Percentiles rank a stretch among this genome's conserved stretches.
Evolutionary conservation across 495 filamentous ascomycete species (phyloP).

Genomic region (Hamigera avellanea): DNA sequence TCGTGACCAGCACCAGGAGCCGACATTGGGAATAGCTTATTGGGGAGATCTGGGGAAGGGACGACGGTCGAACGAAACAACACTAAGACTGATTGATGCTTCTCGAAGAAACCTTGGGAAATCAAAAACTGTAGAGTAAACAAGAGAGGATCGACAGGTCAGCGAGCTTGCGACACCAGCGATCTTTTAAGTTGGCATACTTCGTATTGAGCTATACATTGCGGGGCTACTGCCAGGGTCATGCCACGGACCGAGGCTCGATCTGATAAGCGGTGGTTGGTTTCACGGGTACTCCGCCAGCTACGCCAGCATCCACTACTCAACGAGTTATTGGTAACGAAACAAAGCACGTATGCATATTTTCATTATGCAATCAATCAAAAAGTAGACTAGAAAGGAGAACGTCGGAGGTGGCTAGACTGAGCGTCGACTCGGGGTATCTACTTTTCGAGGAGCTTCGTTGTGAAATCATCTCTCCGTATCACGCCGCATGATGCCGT

Average conservation of each 20-base stretch:
- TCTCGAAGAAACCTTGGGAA: too few species aligned
- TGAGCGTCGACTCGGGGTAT: constrained; percentile 45
- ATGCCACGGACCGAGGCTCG: background rate
- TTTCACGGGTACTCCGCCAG: too few species aligned
- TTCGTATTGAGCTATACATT: too few species aligned
- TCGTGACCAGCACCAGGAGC: constrained; percentile 68
- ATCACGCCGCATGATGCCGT: constrained; percentile 37
- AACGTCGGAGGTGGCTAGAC: constrained; percentile 32
- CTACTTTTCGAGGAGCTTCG: constrained; percentile 41
- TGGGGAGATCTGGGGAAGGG: background rate
- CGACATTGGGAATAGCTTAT: constrained; percentile 21
- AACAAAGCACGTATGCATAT: background rate
- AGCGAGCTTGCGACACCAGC: too few species aligned
- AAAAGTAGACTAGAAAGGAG: constrained; percentile 8
- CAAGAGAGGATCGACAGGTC: too few species aligned
- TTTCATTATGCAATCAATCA: constrained; percentile 1
- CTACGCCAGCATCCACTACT: too few species aligned
- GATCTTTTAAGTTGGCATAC: too few species aligned
- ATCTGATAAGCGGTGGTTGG: too few species aligned
- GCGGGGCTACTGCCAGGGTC: background rate
- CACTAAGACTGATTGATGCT: too few species aligned
- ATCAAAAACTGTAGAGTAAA: too few species aligned
- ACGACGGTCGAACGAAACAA: too few species aligned
- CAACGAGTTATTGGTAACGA: background rate
- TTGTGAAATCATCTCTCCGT: constrained; percentile 32